These are phyloP conservation scores for Niebla homalea DNA, from an alignment of 495 filamentous ascomycete species.

Conservation along the genomic window DNA sequence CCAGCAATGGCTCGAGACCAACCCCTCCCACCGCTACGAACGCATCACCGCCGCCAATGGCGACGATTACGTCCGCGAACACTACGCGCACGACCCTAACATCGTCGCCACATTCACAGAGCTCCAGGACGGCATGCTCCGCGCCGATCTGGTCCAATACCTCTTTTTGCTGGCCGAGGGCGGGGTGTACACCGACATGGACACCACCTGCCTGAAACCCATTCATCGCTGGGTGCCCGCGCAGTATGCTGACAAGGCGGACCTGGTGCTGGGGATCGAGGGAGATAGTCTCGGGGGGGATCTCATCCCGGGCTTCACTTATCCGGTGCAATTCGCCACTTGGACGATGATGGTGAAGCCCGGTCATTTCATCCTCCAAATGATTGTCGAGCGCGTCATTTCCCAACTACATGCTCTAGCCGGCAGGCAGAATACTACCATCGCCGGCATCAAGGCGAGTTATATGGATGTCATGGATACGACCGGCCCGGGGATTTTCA, in stretches of 20 bases:
- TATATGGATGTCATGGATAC: constrained; percentile 26
- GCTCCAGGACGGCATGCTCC: constrained; percentile 26
- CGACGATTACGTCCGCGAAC: constrained; percentile 21
- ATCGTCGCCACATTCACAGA: constrained; percentile 18
- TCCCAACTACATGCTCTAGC: neutral
- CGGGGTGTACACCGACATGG: constrained; percentile 39
- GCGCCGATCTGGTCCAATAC: constrained; percentile 38
- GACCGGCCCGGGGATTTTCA: constrained; percentile 30
- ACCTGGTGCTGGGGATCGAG: constrained; percentile 31
- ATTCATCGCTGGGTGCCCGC: constrained; percentile 29
- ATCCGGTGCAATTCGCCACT: constrained; percentile 25
- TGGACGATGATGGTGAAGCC: constrained; percentile 31
- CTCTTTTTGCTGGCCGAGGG: constrained; percentile 35
- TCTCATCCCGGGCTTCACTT: constrained; percentile 8
- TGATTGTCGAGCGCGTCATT: constrained; percentile 15
- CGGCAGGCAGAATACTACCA: constrained; percentile 1
- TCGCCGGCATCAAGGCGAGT: constrained; percentile 1
- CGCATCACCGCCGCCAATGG: constrained; percentile 24
- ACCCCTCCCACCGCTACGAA: constrained; percentile 24
- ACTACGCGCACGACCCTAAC: constrained; percentile 17
- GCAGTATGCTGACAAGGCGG: constrained; percentile 14
- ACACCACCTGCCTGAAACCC: constrained; percentile 24
- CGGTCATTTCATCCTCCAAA: constrained; percentile 13
- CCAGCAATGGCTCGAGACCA: constrained; percentile 19
- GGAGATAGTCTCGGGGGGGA: constrained; percentile 25